Base-by-base conservation (phyloP, 768 basidiomycete genomes). In the Panaeolus papilionaceus region DNA sequence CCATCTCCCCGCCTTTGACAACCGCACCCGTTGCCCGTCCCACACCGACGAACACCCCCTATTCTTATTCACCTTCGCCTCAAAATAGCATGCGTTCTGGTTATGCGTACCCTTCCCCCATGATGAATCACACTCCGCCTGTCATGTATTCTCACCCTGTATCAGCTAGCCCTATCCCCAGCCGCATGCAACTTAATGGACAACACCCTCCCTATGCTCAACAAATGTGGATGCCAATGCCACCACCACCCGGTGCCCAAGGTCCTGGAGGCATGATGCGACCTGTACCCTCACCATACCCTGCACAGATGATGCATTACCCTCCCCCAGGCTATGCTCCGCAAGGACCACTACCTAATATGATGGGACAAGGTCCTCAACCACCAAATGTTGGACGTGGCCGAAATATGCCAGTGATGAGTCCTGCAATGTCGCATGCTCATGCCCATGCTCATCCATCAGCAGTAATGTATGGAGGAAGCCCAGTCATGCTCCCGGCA, bases 81-180 rank as follows among this genome's bases (percentile, higher is more conserved):
- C 78, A 85, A 62, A 83, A 80, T 73, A 81, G 77, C 64, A 80
- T 89, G 73, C 87, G 90, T 14, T 83, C 87, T 12, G 76, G 82
- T 49, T 93, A 90, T 79, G 76, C 81, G 26, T 92, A 92, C 74
- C 80, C 86, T 26, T 88, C 92, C 14, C 88, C 91, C 2, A 88
- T 93, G 84, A 83, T 92, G 79, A 88, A 86, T 70, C 90, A 90
- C 73, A 88, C 92, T 16, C 91, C 92, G 4, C 89, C 91, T 40
- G 74, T 91, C 64, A 82, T 92, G 81, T 94, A 93, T 76, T 80
- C 87, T 37, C 85, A 83, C 69, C 80, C 85, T 20, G 84, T 89
- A 73, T 77, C 84, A 10, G 80, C 88, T 3, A 93, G 89, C 69
- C 89, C 90, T 63, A 85, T 91, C 18, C 88, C 90, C 38, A 78